Evolutionary conservation across 345 rosid genomes (phyloP), one percentile per base, ranked within the genome.

Genomic region (Acer yangbiense): DNA sequence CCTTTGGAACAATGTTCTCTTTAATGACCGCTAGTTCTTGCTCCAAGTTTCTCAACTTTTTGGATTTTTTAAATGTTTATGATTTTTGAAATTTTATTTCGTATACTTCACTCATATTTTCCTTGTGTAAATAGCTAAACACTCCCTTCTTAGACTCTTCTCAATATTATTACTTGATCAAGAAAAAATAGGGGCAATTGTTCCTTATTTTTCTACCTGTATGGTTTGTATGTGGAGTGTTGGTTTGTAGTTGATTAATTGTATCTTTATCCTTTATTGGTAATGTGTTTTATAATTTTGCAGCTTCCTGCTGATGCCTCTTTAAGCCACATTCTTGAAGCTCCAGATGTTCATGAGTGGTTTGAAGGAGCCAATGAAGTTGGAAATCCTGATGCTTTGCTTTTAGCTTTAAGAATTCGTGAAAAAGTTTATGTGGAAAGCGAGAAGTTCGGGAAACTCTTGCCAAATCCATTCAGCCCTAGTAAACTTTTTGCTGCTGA

Each of bases 331-430:
- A 78, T 96, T 61, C 79, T 92, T 85, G 92, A 87, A 82, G 91
- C 93, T 80, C 87, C 90, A 21, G 90, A 90, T 80, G 80, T 92
- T 69, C 85, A 65, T 43, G 90, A 91, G 76, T 92, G 95, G 98
- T 92, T 94, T 83, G 88, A 88, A 52, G 89, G 85, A 76, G 95
- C 97, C 52, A 68, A 82, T 29, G 88, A 90, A 78, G 85, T 75
- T 80, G 98, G 98, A 76, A 92, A 96, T 84, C 92, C 99, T 13
- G 98, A 96, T 83, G 97, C 98, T 77, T 85, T 96, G 90, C 94
- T 96, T 77, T 83, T 96, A 84, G 95, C 98, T 7, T 87, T 96
- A 79, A 89, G 77, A 83, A 85, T 92, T 68, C 90, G 16, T 21
- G 90, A 91, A 75, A 94, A 85, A 83, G 70, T 85, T 69, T 80